These are phyloP conservation scores for Epichloe sp. DNA, from an alignment of 2,329 filamentous ascomycete species.

Conservation along the genomic window DNA sequence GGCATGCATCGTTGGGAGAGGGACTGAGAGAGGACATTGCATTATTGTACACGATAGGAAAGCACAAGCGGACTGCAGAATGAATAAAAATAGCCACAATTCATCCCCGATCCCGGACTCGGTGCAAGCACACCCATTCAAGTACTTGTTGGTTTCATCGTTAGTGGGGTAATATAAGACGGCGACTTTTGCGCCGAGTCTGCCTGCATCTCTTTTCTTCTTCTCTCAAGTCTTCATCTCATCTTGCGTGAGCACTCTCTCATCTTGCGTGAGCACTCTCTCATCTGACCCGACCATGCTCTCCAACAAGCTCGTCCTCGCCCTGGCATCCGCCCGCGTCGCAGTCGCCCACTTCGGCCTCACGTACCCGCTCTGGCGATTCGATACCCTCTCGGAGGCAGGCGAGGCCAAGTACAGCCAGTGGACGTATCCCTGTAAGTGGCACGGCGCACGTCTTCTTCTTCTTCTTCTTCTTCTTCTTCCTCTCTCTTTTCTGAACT, in stretches of 20 bases:
- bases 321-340: conserved; percentile 22
- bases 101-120: too few species aligned
- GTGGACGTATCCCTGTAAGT: conserved; percentile 38
- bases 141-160: too few species aligned
- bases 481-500: neutral
- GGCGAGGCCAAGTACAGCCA: conserved; percentile 30
- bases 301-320: conserved; percentile 16
- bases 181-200: too few species aligned
- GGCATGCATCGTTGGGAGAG: neutral
- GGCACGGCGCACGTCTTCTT: neutral
- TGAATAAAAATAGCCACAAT: too few species aligned
- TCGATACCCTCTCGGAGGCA: conserved; percentile 28
- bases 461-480: neutral
- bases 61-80: too few species aligned
- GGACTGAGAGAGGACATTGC: neutral
- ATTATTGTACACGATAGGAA: too few species aligned
- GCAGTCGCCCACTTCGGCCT: conserved; percentile 36
- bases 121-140: too few species aligned
- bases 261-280: too few species aligned
- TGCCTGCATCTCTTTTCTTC: too few species aligned
- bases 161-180: too few species aligned
- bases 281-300: conserved; percentile 12
- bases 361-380: conserved; percentile 34
- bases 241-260: too few species aligned
- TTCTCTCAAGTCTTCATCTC: too few species aligned